Evolutionary conservation across 2,329 filamentous ascomycete species (phyloP), one percentile per base, ranked within the genome.

Genomic region (Dactylellina cionopaga): DNA sequence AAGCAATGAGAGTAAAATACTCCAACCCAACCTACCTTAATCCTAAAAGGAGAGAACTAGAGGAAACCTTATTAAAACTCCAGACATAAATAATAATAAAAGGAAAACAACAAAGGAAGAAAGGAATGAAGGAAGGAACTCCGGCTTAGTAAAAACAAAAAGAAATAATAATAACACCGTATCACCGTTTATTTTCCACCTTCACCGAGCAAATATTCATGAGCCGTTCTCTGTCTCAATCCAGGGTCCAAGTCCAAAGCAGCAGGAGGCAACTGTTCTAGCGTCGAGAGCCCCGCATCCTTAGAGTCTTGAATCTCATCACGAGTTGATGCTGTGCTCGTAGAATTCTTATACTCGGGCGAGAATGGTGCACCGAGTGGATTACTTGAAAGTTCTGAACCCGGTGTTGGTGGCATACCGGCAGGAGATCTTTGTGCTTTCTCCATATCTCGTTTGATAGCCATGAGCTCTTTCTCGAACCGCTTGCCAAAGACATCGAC

Each of bases 391-490:
- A 60, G 52, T 6, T 71, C 66, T 1, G 47, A 52, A 15, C 66
- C 56, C 13, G 75, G 47, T 5, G 56, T 58, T 15, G 66, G 58
- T 7, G 74, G 63, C 13, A 87, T 85, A n/a, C n/a, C n/a, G n/a
- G n/a, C n/a, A 0, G 86, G 84, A 29, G 82, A 85, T 72, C 83
- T 84, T 80, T 96, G 92, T 92, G 92, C 96, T 79, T 92, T 94
- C 46, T 89, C 86, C 6, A 99, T 92, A 78, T 99, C 95, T 62
- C 87, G 87, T 81, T 90, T 93, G 82, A 99, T 86, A 56, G 89
- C 86, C 79, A 99, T 93, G 10, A 99, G 84, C 80, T 99, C 95
- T 79, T 94, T 96, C 83, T 99, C 92, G 84, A 99, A 98, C 1
- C 93, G 88, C 77, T 91, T 96, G 59, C 96, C 95, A 79, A 98